Conservation (phyloP, 75 land plant genomes). For the Azolla pinnata region DNA sequence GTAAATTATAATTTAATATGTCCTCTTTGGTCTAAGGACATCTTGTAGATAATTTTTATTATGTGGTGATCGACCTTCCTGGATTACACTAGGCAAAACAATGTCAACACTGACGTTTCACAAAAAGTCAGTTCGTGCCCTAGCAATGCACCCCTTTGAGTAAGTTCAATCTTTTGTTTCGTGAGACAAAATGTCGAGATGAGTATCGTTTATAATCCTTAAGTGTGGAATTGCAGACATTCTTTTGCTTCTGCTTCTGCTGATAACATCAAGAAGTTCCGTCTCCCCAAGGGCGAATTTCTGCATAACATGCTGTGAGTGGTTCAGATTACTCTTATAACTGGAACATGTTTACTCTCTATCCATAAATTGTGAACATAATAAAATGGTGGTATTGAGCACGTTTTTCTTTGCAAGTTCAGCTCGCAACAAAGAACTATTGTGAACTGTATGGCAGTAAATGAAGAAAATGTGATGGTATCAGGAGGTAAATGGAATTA, state of each 20-base stretch:
- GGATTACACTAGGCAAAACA: constrained; percentile 61
- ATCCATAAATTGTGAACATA: neutral
- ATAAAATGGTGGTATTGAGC: neutral
- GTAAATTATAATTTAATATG: constrained; percentile 18
- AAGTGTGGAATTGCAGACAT: too few relatives aligned
- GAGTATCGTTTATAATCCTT: too few relatives aligned
- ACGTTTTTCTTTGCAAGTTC: too few relatives aligned
- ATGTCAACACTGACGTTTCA: constrained; percentile 93
- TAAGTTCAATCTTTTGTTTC: constrained; percentile 26
- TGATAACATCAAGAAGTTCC: constrained; percentile 94
- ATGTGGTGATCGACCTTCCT: too few relatives aligned
- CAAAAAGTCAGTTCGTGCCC: constrained; percentile 95
- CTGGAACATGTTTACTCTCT: neutral
- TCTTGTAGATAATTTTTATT: neutral
- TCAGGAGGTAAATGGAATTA: constrained; percentile 62
- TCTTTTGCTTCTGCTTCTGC: constrained; percentile 96
- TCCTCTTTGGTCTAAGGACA: neutral
- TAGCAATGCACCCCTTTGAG: constrained; percentile 93
- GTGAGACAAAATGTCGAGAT: too few relatives aligned
- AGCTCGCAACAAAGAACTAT: constrained; percentile 97
- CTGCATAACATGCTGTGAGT: constrained; percentile 99
- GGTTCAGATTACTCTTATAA: too few relatives aligned
- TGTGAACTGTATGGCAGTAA: constrained; percentile 88
- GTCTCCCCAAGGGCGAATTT: constrained; percentile 87
- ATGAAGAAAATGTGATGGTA: constrained; percentile 88